A percentile compares a stretch with the other conserved stretches of the same genome.
These are phyloP conservation scores for Hyphopichia fennica DNA, from an alignment of 1,139 yeast species.

Conservation along the genomic window DNA sequence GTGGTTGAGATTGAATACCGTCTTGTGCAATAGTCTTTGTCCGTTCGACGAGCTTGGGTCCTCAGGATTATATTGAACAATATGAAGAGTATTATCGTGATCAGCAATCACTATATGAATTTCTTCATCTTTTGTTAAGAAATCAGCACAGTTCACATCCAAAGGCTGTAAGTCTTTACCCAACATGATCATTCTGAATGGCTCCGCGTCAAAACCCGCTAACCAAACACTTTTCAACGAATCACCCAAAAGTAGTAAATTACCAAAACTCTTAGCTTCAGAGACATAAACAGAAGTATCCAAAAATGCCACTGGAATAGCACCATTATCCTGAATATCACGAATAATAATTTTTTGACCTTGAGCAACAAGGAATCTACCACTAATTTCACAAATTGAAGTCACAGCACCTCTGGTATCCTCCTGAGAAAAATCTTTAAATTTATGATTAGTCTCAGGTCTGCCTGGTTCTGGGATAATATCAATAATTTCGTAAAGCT, in stretches of 20 bases:
- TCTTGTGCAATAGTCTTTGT: slow-evolving; percentile 65
- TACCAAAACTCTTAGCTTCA: slow-evolving; percentile 81
- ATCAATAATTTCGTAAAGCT: slow-evolving; percentile 72
- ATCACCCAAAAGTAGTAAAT: slow-evolving; percentile 78
- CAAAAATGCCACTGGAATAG: slow-evolving; percentile 90
- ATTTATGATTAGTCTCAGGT: slow-evolving; percentile 80
- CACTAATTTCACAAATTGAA: slow-evolving; percentile 76
- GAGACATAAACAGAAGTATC: slow-evolving; percentile 80
- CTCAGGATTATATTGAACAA: slow-evolving; percentile 89
- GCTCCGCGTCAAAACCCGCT: slow-evolving; percentile 93
- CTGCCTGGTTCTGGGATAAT: slow-evolving; percentile 88
- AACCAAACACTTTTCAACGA: slow-evolving; percentile 77
- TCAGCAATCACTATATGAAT: slow-evolving; percentile 72
- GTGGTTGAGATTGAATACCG: slow-evolving; percentile 71
- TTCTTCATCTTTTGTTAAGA: slow-evolving; percentile 69
- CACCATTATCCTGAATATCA: slow-evolving; percentile 79
- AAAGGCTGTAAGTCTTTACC: slow-evolving; percentile 72
- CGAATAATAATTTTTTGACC: slow-evolving; percentile 85
- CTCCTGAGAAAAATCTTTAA: slow-evolving; percentile 76
- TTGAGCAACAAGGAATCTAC: slow-evolving; percentile 80
- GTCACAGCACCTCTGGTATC: slow-evolving; percentile 85
- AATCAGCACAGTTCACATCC: slow-evolving; percentile 69
- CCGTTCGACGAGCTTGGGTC: slow-evolving; percentile 84
- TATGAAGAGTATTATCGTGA: slow-evolving; percentile 64
- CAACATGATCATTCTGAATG: slow-evolving; percentile 77